These are phyloP conservation scores for Diaporthe ilicicola DNA, from an alignment of 2,329 filamentous ascomycete species.

Conservation along the genomic window DNA sequence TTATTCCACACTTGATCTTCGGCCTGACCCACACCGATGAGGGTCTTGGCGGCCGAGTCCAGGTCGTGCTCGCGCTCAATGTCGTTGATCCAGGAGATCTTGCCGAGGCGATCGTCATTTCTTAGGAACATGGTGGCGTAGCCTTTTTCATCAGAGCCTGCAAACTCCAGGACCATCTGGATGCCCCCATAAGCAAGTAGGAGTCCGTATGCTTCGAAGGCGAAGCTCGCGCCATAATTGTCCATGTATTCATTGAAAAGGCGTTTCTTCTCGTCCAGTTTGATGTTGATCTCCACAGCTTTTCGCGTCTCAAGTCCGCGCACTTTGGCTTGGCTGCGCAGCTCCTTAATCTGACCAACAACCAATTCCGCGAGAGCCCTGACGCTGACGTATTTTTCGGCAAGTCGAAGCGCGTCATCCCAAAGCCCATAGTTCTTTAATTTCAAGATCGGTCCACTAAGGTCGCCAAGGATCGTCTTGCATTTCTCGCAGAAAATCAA, in stretches of 20 bases:
- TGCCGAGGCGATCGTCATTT: slow-evolving; percentile 74
- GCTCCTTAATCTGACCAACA: slow-evolving; percentile 58
- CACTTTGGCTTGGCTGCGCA: slow-evolving; percentile 46
- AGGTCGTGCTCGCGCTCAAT: slow-evolving; percentile 80
- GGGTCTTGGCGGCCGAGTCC: slow-evolving; percentile 73
- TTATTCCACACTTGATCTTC: slow-evolving; percentile 91
- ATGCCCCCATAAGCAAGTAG: slow-evolving; percentile 75
- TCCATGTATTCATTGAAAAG: slow-evolving; percentile 64
- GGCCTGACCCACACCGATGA: slow-evolving; percentile 74
- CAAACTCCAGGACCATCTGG: slow-evolving; percentile 74
- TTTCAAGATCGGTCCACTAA: slow-evolving; percentile 55
- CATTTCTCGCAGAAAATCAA: slow-evolving; percentile 60
- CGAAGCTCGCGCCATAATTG: slow-evolving; percentile 72
- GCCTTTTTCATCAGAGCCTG: slow-evolving; percentile 70
- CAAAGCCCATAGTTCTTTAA: slow-evolving; percentile 64
- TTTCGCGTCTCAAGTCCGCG: slow-evolving; percentile 46
- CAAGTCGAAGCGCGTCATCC: slow-evolving; percentile 65
- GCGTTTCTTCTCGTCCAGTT: slow-evolving; percentile 55
- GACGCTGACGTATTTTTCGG: slow-evolving; percentile 65
- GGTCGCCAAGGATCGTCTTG: slow-evolving; percentile 40
- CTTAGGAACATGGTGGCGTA: slow-evolving; percentile 83
- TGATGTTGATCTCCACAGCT: slow-evolving; percentile 50
- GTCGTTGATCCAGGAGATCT: slow-evolving; percentile 95
- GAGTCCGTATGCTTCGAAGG: slow-evolving; percentile 81
- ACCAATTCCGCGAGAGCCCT: slow-evolving; percentile 64